Percentiles rank a stretch among this genome's conserved stretches.
These are phyloP conservation scores for Pseudogymnoascus sp. DNA, from an alignment of 2,329 filamentous ascomycete genomes.

Conservation along the genomic window DNA sequence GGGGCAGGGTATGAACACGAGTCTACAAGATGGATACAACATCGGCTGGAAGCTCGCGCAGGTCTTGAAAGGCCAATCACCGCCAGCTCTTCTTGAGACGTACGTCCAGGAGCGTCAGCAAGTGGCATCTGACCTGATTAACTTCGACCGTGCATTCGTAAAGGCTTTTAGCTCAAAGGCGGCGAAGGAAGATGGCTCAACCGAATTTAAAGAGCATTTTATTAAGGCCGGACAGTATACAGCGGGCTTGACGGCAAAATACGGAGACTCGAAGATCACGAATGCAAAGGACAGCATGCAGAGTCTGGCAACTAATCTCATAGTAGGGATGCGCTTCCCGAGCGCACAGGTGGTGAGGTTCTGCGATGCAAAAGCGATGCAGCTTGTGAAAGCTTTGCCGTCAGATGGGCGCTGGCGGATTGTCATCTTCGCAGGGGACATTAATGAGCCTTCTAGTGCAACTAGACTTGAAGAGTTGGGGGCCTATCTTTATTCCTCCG, in stretches of 20 bases:
- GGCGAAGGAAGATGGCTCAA: conserved; percentile 27
- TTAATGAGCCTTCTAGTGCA: conserved; percentile 27
- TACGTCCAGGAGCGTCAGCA: conserved; percentile 48
- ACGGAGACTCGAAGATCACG: conserved; percentile 46
- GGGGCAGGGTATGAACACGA: conserved; percentile 53
- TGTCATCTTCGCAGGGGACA: conserved; percentile 43
- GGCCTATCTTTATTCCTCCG: conserved; percentile 35
- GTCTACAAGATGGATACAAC: conserved; percentile 56
- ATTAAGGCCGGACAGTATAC: conserved; percentile 52
- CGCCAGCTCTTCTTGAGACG: conserved; percentile 40
- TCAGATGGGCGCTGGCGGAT: conserved; percentile 48
- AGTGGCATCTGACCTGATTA: conserved; percentile 52
- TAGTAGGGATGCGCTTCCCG: conserved; percentile 50
- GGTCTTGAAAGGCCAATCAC: conserved; percentile 41
- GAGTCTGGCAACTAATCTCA: conserved; percentile 37
- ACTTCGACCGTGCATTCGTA: conserved; percentile 51
- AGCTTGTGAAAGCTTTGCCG: conserved; percentile 42
- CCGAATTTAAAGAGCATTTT: conserved; percentile 48
- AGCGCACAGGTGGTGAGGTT: conserved; percentile 54
- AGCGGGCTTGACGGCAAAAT: conserved; percentile 52
- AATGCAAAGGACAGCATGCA: conserved; percentile 30
- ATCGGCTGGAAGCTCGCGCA: conserved; percentile 54
- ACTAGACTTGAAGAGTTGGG: conserved; percentile 34
- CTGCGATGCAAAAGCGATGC: conserved; percentile 53
- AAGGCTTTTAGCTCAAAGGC: conserved; percentile 45